A percentile compares a stretch with the other conserved stretches of the same genome.
These are phyloP conservation scores for Microbotryum silenes-acaulis DNA, from an alignment of 1,284 basidiomycete genomes.

Conservation along the genomic window DNA sequence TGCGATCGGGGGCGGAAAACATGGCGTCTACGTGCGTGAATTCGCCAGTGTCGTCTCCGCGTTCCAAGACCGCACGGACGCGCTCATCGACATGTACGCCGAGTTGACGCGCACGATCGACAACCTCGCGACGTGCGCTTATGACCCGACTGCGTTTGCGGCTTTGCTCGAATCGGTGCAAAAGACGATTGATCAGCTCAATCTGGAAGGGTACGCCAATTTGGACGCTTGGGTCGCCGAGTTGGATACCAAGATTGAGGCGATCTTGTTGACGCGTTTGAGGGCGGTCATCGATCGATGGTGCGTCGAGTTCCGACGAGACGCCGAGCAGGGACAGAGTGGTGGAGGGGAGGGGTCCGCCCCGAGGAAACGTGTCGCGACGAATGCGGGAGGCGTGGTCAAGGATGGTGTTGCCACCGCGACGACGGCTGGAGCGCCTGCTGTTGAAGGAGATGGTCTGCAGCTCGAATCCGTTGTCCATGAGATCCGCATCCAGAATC, in stretches of 20 bases:
- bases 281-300: constrained; percentile 72
- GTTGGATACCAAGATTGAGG: constrained; percentile 79
- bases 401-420: constrained; percentile 45
- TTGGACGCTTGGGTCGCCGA: constrained; percentile 92
- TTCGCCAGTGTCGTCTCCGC: constrained; percentile 87
- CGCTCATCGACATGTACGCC: constrained; percentile 80
- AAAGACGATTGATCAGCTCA: constrained; percentile 86
- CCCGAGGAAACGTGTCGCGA: constrained; percentile 52
- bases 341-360: constrained; percentile 52
- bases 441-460: constrained; percentile 47
- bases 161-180: constrained; percentile 74
- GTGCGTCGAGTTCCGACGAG: constrained; percentile 67
- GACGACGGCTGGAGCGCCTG: not conserved
- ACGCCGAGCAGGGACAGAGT: constrained; percentile 3
- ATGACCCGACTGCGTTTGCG: constrained; percentile 71
- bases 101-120: constrained; percentile 77
- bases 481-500: constrained; percentile 94
- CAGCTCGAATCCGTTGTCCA: constrained; percentile 75
- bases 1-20: constrained; percentile 56
- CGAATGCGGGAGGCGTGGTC: constrained; percentile 58
- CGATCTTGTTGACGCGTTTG: constrained; percentile 69
- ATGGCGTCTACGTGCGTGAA: constrained; percentile 88
- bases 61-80: constrained; percentile 81
- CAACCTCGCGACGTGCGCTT: constrained; percentile 77
- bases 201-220: constrained; percentile 93